Evolutionary conservation across 2,329 filamentous ascomycete genomes (phyloP), one percentile per base, ranked within the genome.

Genomic region (Pseudohalonectria lignicola): DNA sequence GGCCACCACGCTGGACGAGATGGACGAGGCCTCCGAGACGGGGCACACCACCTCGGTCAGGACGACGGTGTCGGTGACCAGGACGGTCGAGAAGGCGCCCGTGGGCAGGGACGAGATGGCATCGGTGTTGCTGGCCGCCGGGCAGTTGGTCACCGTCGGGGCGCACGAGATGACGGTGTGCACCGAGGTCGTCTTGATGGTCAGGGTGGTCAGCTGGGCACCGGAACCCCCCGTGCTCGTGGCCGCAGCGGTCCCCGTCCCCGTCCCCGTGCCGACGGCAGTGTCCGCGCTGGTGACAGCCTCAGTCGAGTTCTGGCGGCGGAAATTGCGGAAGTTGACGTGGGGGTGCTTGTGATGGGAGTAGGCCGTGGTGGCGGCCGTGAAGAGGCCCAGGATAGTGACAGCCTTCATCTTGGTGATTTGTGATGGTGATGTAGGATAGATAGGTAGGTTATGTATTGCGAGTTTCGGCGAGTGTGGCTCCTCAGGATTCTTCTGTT

Each of bases 21-120:
- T 58, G 41, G 57, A 53, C 11, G 45, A 42, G n/a, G 57, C 59
- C 5, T 54, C 60, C 3, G 57, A 55, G 29, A 65, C 60, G 37
- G 64, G 62, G 58, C 63, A 65, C 41, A 64, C 49, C 31, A 59
- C 60, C 34, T 56, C 59, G 37, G 57, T 55, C n/a, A 64, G 47
- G 19, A 55, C 45, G 36, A 62, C 44, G 12, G 54, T 58, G 41
- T 62, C 53, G 11, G 62, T 66, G 23, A 64, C 58, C 19, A 62
- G 45, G 32, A 53, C 49, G 25, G 53, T 54, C 29, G 46, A 44
- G 13, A 55, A 47, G 6, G 53, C 52, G 29, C 47, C 45, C 20
- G 49, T 37, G 9, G 56, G 52, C 30, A 59, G 49, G 18, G 49
- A 40, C 34, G 54, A 43, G 26, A 59, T 62, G 58, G 61, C 63